A percentile compares a stretch with the other conserved stretches of the same genome.
Evolutionary conservation across 2,329 filamentous ascomycete genomes (phyloP).

Genomic region (Pseudogymnoascus sp.): DNA sequence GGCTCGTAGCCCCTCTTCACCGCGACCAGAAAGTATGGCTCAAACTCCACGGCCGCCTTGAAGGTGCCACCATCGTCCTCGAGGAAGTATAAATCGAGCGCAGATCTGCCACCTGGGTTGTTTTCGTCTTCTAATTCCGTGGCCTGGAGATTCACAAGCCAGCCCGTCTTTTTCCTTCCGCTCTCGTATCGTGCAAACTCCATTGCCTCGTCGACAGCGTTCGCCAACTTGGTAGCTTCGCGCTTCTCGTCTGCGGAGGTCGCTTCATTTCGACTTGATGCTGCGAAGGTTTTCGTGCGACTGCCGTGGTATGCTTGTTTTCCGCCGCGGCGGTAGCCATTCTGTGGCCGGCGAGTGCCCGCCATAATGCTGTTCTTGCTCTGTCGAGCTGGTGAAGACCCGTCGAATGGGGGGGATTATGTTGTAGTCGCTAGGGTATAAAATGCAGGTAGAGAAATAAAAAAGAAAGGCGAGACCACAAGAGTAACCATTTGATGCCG

Average conservation of each 20-base stretch:
- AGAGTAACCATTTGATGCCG: slow-evolving; percentile 1
- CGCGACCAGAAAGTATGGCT: slow-evolving; percentile 91
- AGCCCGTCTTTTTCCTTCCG: slow-evolving; percentile 73
- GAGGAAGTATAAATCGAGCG: slow-evolving; percentile 95
- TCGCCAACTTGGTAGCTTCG: slow-evolving; percentile 74
- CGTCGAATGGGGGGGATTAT: slow-evolving; percentile 9
- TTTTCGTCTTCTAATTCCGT: slow-evolving; percentile 81
- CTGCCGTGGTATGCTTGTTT: slow-evolving; percentile 66
- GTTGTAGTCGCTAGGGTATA: slow-evolving; percentile 13
- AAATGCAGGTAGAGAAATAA: neutral
- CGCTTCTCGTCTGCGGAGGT: slow-evolving; percentile 90
- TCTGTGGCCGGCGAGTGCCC: slow-evolving; percentile 51
- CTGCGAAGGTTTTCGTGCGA: slow-evolving; percentile 70
- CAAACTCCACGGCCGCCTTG: slow-evolving; percentile 93
- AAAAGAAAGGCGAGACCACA: neutral
- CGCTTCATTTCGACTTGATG: slow-evolving; percentile 69
- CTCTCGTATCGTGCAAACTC: slow-evolving; percentile 89
- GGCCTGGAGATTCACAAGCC: slow-evolving; percentile 92
- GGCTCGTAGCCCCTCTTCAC: slow-evolving; percentile 80
- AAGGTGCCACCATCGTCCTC: slow-evolving; percentile 78
- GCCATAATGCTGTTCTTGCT: slow-evolving; percentile 42
- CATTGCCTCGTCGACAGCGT: slow-evolving; percentile 90
- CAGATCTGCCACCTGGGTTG: slow-evolving; percentile 74
- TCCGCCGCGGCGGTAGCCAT: slow-evolving; percentile 59
- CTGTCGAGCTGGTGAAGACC: slow-evolving; percentile 14